A percentile compares a stretch with the other conserved stretches of the same genome.
These are phyloP conservation scores for Rhodamnia rubescens DNA, from an alignment of 345 rosid species.

Conservation along the genomic window DNA sequence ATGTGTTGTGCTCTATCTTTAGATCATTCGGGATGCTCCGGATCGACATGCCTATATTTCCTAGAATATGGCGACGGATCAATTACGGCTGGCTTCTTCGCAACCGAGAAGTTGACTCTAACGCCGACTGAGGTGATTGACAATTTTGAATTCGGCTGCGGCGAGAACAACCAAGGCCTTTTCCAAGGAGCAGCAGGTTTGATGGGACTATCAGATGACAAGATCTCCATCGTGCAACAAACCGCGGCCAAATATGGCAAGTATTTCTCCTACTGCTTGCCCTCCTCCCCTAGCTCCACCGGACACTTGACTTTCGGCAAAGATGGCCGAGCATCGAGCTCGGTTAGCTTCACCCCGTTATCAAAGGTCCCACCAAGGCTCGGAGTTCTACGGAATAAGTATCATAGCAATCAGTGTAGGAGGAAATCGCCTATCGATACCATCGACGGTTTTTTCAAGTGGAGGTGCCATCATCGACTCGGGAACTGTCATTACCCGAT, in stretches of 20 bases:
- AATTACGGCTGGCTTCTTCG: background rate
- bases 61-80: slow-evolving; percentile 7
- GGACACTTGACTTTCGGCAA: slow-evolving; percentile 15
- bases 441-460: background rate
- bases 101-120: background rate
- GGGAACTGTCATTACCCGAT: slow-evolving; percentile 12
- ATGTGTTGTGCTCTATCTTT: background rate
- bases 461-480: slow-evolving; percentile 14
- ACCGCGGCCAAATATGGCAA: slow-evolving; percentile 6
- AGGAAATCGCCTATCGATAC: slow-evolving; percentile 2
- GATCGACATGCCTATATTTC: slow-evolving; percentile 5
- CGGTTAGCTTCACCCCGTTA: slow-evolving; percentile 10
- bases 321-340: background rate
- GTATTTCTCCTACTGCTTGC: slow-evolving; percentile 21
- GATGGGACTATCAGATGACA: background rate
- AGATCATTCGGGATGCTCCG: slow-evolving; percentile 2
- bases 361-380: background rate
- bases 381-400: slow-evolving; percentile 11
- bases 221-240: slow-evolving; percentile 8
- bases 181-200: background rate
- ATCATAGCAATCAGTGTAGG: slow-evolving; percentile 7
- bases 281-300: slow-evolving; percentile 7
- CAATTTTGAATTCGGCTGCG: slow-evolving; percentile 18
- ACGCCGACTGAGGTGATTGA: background rate
- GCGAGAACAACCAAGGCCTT: slow-evolving; percentile 6